Base-by-base conservation (phyloP, 768 basidiomycete genomes). In the Tricholoma sp. region DNA sequence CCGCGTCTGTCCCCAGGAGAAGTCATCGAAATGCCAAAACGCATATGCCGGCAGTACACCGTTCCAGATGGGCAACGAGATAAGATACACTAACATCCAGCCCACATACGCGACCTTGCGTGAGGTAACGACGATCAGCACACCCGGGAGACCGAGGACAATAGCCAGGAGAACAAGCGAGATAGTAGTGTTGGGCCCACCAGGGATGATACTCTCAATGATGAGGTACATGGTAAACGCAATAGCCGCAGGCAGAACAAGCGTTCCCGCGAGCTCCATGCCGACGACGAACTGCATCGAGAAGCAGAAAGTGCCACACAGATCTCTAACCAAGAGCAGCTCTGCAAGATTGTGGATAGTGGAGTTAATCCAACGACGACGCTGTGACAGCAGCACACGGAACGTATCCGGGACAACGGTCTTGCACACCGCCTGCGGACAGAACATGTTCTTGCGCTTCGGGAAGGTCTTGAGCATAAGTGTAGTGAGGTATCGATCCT, bases 231-330 rank as follows among this genome's bases (percentile, higher is more conserved):
- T 72, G 0, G 97, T 98, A 80, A 99, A 98, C 37, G 91, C 84
- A 75, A 98, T 98, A 60, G 97, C 96, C 39, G 95, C 97, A 19
- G 97, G 97, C 21, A 98, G 79, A 27, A 98, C 96, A 60, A 99
- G 81, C 2, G 97, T 98, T 68, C 96, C 96, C 59, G 91, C 85
- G 61, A 99, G 79, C 69, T 99, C 97, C 95, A 99, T 99, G 69
- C 89, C 94, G 34, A 96, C 93, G 63, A 98, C 94, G 68, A 98
- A 98, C 77, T 97, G 95, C 96, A 98, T 98, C 10, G 93, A 95
- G 83, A 99, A 98, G 78, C 97, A 99, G 86, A 98, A 99, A 2
- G 95, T 98, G 49, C 97, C 97, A 64, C 96, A 99, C n/a, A 98
- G 84, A 71, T 99, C 97, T 21, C 95, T 86, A 22, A 99, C 96